Base-by-base conservation (phyloP, 257 asterid species). In the Euphrasia confusa region DNA sequence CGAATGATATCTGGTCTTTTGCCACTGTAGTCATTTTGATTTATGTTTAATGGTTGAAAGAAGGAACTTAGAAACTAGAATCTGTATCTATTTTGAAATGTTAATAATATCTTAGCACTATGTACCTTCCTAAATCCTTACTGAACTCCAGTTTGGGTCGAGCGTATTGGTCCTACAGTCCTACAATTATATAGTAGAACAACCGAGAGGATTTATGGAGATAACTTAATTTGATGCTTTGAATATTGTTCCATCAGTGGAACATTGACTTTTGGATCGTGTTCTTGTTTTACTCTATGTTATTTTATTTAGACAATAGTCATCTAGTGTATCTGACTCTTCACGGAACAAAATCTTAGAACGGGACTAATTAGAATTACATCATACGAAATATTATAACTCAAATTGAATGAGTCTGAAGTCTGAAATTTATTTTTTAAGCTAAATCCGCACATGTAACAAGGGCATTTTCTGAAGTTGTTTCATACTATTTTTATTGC, bases 401-500 rank as follows among this genome's bases (percentile, higher is more conserved):
- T 1, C 24, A 21, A 15, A 53, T 17, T 33, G 24, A 39, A 50
- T 13, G 61, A 28, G 27, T 63, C 32, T 21, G 58, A 39, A 42
- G 7, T 40, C 24, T 53, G 55, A 32, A 13, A 28, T 44, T 54
- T 58, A 32, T 26, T 58, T 58, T 49, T 15, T 30, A 30, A 30
- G 33, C 4, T 30, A 30, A 30, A 35, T 35, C 10, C 10, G 0
- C 37, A 0, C 37, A 35, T 9, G 42, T 37, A 37, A 37, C 42
- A 37, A 9, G 42, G 42, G 42, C 42, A 9, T 37, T 37, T 37
- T 37, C 11, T 37, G 11, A 37, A 37, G 42, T 37, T 37, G 67
- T 52, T 55, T 76, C 65, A 66, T 73, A 62, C 64, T 52, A 32
- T 66, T 58, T 66, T 56, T 15, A 53, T 56, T 74, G 72, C 74